Conservation (phyloP, 148 eudicot species). For the Rhododendron ferrugineum region DNA sequence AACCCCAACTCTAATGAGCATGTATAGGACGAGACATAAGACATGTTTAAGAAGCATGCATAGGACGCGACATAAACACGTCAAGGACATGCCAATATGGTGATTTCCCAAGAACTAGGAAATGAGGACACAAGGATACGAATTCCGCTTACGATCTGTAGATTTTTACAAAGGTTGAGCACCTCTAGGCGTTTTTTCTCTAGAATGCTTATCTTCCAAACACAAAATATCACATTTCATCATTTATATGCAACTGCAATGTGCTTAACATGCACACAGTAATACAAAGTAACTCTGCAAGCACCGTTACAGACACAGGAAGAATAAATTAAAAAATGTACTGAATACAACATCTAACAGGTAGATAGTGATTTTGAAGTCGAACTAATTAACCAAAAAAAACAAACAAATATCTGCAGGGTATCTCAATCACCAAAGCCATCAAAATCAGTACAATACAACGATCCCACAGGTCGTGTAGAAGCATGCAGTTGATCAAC, state of each 20-base stretch:
- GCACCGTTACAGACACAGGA: not conserved
- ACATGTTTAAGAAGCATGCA: not conserved
- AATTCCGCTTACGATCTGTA: not conserved
- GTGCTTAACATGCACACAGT: not conserved
- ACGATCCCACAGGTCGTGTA: not conserved
- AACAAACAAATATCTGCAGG: not conserved
- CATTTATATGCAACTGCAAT: not conserved
- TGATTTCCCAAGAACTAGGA: not conserved
- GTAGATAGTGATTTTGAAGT: not conserved
- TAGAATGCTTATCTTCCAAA: not conserved
- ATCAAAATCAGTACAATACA: not conserved
- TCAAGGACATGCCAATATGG: not conserved
- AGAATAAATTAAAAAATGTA: not conserved
- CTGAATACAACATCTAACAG: not conserved
- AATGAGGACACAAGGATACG: not conserved
- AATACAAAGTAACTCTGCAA: not conserved
- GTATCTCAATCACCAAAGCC: not conserved
- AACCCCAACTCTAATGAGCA: not conserved
- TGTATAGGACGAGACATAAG: too few relatives aligned
- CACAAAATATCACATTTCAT: not conserved
- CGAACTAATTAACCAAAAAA: not conserved
- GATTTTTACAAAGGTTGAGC: not conserved
- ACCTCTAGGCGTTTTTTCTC: not conserved
- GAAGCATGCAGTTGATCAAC: not conserved
- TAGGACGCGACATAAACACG: not conserved